Percentiles rank a stretch among this genome's conserved stretches.
Evolutionary conservation across 2,329 filamentous ascomycete species (phyloP).

Genomic region (Cladosporium sp.): DNA sequence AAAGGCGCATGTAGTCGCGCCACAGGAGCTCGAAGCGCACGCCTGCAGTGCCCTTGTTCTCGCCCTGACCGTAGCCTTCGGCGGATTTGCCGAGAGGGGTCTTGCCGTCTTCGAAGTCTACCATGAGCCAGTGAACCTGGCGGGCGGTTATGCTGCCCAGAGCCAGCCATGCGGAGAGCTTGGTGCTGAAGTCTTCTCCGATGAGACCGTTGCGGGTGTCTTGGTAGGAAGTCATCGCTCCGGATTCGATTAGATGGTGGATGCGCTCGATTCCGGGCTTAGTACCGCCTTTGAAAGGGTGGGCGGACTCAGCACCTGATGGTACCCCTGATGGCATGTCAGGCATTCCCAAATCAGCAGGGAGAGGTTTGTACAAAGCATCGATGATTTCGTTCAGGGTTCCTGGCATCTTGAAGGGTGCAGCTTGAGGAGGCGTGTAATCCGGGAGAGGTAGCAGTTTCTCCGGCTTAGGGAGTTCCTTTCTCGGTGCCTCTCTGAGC

Average conservation of each 20-base stretch:
- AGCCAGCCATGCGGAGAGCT: slow-evolving; percentile 68
- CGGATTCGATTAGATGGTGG: slow-evolving; percentile 55
- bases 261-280: slow-evolving; percentile 55
- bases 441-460: slow-evolving; percentile 57
- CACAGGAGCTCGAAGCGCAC: slow-evolving; percentile 71
- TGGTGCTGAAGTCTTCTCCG: slow-evolving; percentile 68
- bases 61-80: slow-evolving; percentile 61
- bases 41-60: slow-evolving; percentile 65
- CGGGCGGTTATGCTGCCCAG: slow-evolving; percentile 69
- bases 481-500: slow-evolving; percentile 59
- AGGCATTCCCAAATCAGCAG: slow-evolving; percentile 43
- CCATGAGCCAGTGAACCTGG: slow-evolving; percentile 63
- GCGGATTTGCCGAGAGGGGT: slow-evolving; percentile 36
- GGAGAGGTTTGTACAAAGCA: slow-evolving; percentile 55
- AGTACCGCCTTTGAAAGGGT: slow-evolving; percentile 67
- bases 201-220: slow-evolving; percentile 67
- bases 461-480: slow-evolving; percentile 49
- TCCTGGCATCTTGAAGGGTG: slow-evolving; percentile 60
- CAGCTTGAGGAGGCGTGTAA: slow-evolving; percentile 52
- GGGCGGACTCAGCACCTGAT: slow-evolving; percentile 51
- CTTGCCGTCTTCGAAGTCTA: slow-evolving; percentile 64
- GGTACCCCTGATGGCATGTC: slow-evolving; percentile 51
- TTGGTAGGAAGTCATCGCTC: slow-evolving; percentile 61
- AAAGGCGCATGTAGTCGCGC: slow-evolving; percentile 78
- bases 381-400: slow-evolving; percentile 50